phyloP scores from a whole-genome alignment of 169 alveolate species.

The Plasmodium adleri region DNA sequence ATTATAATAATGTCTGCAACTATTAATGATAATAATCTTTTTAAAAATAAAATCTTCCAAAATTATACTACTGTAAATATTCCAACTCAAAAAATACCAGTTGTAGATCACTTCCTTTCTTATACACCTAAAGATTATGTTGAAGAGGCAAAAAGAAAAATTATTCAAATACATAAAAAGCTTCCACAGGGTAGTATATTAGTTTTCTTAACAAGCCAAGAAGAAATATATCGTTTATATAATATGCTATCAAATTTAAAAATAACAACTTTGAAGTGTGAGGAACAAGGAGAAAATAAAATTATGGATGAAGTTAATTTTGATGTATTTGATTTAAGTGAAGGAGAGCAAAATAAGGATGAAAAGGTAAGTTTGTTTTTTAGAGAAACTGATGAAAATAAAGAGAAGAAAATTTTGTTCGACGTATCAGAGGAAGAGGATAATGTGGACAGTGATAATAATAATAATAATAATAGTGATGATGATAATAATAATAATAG shows the following conservation, averaged over 20 bases:
- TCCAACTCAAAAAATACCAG: conserved; percentile 79
- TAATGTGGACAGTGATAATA: neutral
- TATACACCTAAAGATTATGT: conserved; percentile 78
- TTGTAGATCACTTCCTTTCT: conserved; percentile 79
- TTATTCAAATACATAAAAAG: conserved; percentile 91
- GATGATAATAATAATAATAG: neutral
- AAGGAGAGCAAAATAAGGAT: conserved; percentile 61
- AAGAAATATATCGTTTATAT: conserved; percentile 93
- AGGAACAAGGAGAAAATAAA: neutral
- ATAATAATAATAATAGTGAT: neutral
- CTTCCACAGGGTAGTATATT: conserved; percentile 99
- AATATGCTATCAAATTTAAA: conserved; percentile 84
- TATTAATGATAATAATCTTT: conserved; percentile 80
- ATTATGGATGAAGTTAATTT: conserved; percentile 17
- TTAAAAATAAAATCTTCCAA: conserved; percentile 78
- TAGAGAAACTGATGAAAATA: conserved; percentile 61
- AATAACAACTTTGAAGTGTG: conserved; percentile 4
- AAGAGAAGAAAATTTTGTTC: conserved; percentile 67
- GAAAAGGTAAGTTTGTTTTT: conserved; percentile 36
- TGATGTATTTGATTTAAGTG: conserved; percentile 72
- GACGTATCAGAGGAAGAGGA: conserved; percentile 77
- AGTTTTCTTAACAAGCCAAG: conserved; percentile 97
- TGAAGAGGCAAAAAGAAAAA: conserved; percentile 83
- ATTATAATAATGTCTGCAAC: conserved; percentile 99
- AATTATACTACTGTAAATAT: conserved; percentile 78